A percentile compares a stretch with the other conserved stretches of the same genome.
phyloP scores from a whole-genome alignment of 106 monocot genomes.

The Hemerocallis citrina region DNA sequence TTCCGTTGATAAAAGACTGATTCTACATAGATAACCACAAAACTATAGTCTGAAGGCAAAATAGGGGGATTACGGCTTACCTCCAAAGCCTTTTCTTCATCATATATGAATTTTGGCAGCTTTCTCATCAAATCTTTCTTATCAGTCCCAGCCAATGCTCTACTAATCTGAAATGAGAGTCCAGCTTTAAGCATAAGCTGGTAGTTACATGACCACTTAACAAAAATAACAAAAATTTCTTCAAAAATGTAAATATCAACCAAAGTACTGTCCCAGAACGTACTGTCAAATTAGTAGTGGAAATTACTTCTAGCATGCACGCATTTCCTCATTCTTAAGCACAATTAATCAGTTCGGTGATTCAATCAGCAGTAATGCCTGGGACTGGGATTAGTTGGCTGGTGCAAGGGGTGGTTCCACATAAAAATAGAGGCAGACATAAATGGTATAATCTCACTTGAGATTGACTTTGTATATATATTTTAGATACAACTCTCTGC shows the following conservation, averaged over 20 bases:
- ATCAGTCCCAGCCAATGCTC: conserved; percentile 45
- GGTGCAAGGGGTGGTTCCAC: no score
- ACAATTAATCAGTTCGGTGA: no score
- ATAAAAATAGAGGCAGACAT: no score
- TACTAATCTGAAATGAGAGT: conserved; percentile 49
- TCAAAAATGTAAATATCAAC: background rate
- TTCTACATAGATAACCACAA: background rate
- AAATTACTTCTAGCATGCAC: no score
- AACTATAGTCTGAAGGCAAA: background rate
- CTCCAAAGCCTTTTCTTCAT: conserved; percentile 77
- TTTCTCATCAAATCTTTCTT: conserved; percentile 74
- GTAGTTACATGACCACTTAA: background rate
- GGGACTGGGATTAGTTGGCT: no score
- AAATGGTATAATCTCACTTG: no score
- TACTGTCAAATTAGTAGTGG: no score
- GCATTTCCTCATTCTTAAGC: no score
- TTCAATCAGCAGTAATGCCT: no score
- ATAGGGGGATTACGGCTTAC: conserved; percentile 25
- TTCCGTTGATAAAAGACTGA: background rate
- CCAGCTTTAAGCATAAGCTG: background rate
- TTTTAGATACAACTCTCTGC: no score
- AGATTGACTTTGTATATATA: no score
- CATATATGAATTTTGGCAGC: conserved; percentile 67
- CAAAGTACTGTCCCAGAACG: no score
- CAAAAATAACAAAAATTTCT: background rate